Base-by-base conservation (phyloP, 441 rosid genomes). In the Omphalea diandra region DNA sequence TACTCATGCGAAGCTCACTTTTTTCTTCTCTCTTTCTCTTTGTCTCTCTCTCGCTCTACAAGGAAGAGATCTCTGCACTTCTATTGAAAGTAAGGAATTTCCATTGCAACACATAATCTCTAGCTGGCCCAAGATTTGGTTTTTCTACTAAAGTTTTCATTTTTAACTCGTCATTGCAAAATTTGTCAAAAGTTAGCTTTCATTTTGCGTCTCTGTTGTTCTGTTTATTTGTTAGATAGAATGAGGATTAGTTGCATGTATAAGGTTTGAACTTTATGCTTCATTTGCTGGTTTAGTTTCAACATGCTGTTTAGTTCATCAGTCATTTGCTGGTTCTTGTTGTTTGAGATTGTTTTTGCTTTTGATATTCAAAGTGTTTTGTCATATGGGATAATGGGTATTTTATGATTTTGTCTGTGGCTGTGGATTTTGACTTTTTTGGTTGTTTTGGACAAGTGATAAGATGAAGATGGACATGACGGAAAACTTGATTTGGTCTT, bases 51-150 rank as follows among this genome's bases (percentile, higher is more conserved):
- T 59, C 62, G 27, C 40, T 59, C 65, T 9, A 5, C 77, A 85
- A 73, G 81, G 31, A 84, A 79, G 82, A 76, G 83, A 86, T 86
- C 86, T 83, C 73, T 69, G n/a, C 63, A 54, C 81, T 72, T 82
- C 65, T 38, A 29, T 75, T 65, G 35, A 64, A 83, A 86, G 94
- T 71, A 86, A 86, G 78, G 83, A 73, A 86, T 80, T 80, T 62
- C 63, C 58, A 2, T 33, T 17, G 61, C 26, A 56, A 32, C 40
- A 33, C 35, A 32, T 22, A 15, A 53, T 62, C 63, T 50, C 32
- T 35, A 14, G 54, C 24, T 44, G n/a, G 24, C 47, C 41, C 32
- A 41, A 50, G 9, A 18, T 50, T 20, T 20, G n/a, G n/a, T 50
- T 55, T 55, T 44, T 7, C 20, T 49, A 46, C 53, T 1, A 29